Conservation (phyloP, 2,329 filamentous ascomycete genomes). For the Botrytis byssoidea region DNA sequence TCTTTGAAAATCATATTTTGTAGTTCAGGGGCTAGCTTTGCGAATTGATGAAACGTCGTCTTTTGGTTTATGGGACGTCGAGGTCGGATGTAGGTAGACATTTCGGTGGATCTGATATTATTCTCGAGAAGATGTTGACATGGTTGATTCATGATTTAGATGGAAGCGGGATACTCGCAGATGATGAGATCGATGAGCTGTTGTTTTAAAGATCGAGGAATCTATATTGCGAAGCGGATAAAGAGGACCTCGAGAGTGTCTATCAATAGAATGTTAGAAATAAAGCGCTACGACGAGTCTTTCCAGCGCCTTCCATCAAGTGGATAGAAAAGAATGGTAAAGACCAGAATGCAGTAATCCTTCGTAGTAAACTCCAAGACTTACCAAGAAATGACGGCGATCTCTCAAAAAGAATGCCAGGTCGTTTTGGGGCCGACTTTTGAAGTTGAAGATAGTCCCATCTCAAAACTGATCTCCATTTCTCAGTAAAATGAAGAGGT, state of each 20-base stretch:
- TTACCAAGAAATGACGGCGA: background rate
- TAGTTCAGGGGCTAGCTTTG: constrained; percentile 7
- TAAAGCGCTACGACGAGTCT: background rate
- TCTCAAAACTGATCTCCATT: background rate
- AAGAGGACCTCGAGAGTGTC: background rate
- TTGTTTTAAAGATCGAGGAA: background rate
- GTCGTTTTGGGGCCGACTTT: background rate
- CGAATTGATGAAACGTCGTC: constrained; percentile 6
- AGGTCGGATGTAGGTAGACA: background rate
- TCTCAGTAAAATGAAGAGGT: background rate
- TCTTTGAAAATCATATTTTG: constrained; percentile 13
- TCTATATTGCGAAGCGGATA: background rate
- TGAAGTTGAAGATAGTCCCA: background rate
- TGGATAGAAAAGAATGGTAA: background rate
- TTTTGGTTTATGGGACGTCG: background rate
- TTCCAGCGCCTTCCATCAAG: no score
- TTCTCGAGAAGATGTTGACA: constrained; percentile 14
- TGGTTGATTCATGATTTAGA: background rate
- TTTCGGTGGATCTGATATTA: background rate
- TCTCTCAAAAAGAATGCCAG: background rate
- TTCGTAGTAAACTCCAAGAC: background rate
- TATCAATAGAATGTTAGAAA: background rate
- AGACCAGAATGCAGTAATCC: background rate
- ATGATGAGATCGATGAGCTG: background rate
- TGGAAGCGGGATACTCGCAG: background rate